phyloP scores from a whole-genome alignment of 2,329 filamentous ascomycete genomes.

The Septoria petroselini region DNA sequence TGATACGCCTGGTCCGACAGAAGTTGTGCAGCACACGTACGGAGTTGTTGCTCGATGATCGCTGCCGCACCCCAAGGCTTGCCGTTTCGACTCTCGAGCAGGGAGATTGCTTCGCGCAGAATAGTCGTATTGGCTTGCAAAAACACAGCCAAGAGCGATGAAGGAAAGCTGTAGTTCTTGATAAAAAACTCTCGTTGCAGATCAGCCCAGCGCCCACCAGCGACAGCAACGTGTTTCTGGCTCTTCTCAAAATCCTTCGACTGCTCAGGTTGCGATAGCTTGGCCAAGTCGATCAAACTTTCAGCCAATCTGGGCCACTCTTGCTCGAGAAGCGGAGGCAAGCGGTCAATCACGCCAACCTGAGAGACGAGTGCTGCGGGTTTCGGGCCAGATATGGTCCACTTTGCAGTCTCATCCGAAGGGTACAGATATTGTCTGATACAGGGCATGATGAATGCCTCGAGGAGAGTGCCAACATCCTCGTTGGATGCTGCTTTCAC shows the following conservation, averaged over 20 bases:
- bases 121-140: conserved; percentile 43
- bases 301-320: conserved; percentile 64
- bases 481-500: conserved; percentile 39
- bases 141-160: conserved; percentile 27
- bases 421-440: conserved; percentile 54
- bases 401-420: conserved; percentile 46
- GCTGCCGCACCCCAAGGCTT: conserved; percentile 65
- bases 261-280: conserved; percentile 74
- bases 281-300: conserved; percentile 63
- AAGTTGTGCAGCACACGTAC: conserved; percentile 44
- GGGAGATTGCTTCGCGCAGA: conserved; percentile 49
- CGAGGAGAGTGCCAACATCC: conserved; percentile 47
- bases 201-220: conserved; percentile 62
- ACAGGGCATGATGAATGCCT: conserved; percentile 52
- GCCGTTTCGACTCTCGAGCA: conserved; percentile 56
- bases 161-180: conserved; percentile 28
- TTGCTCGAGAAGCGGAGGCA: conserved; percentile 43
- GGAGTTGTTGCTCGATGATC: conserved; percentile 54
- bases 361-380: conserved; percentile 44
- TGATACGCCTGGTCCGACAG: conserved; percentile 45
- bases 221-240: conserved; percentile 64
- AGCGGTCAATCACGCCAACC: conserved; percentile 22
- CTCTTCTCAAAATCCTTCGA: conserved; percentile 73
- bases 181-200: conserved; percentile 47
- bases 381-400: conserved; percentile 51